Percentiles rank a stretch among this genome's conserved stretches.
Conservation (phyloP, 495 filamentous ascomycete species). For the Tuber indicum region DNA sequence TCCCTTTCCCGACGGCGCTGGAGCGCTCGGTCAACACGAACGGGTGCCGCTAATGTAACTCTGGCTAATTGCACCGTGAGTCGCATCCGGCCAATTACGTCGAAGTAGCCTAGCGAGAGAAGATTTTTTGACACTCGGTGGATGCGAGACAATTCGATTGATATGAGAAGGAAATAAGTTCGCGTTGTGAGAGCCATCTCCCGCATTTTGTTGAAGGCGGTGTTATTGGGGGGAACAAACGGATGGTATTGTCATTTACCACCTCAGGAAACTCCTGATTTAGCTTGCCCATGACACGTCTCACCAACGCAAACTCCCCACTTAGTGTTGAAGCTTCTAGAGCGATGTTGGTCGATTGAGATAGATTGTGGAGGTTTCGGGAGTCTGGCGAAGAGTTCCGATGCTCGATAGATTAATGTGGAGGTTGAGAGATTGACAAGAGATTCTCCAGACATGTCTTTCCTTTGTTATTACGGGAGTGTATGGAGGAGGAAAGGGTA, state of each 20-base stretch:
- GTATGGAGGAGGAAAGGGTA: no score
- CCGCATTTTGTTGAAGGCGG: slow-evolving; percentile 34
- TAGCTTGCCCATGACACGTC: slow-evolving; percentile 42
- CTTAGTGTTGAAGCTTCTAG: no score
- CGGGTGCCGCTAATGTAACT: slow-evolving; percentile 46
- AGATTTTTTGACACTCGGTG: slow-evolving; percentile 45
- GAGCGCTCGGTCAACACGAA: slow-evolving; percentile 46
- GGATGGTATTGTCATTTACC: slow-evolving; percentile 45
- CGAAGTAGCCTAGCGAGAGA: slow-evolving; percentile 44
- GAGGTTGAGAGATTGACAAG: no score
- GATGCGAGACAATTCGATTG: slow-evolving; percentile 46
- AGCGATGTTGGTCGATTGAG: no score
- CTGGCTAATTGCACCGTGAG: slow-evolving; percentile 45
- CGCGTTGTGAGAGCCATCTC: slow-evolving; percentile 45
- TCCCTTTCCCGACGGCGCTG: slow-evolving; percentile 44
- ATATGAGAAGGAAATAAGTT: slow-evolving; percentile 45
- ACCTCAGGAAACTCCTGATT: slow-evolving; percentile 44
- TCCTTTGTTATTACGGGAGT: no score
- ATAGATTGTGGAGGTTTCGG: no score
- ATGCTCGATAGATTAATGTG: no score
- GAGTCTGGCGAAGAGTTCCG: no score
- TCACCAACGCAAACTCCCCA: slow-evolving; percentile 45
- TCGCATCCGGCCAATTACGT: slow-evolving; percentile 44
- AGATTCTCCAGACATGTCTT: no score
- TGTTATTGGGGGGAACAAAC: slow-evolving; percentile 11